phyloP scores from a whole-genome alignment of 306 rosid genomes.

The Sindora glabra region DNA sequence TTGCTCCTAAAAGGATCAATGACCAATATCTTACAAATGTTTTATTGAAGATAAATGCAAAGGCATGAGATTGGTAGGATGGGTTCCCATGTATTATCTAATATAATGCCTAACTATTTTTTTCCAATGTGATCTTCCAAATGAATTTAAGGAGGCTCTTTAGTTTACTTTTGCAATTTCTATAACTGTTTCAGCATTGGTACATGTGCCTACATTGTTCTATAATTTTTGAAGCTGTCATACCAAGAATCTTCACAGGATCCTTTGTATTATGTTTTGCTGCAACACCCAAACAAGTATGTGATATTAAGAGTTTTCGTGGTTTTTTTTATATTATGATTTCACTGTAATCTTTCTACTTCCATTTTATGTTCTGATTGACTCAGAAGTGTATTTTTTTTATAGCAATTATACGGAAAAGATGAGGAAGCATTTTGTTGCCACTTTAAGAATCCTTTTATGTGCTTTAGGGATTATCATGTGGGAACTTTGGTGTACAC shows the following conservation, averaged over 20 bases:
- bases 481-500: slow-evolving; percentile 67
- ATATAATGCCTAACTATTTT: too few relatives aligned
- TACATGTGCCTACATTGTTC: slow-evolving; percentile 52
- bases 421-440: slow-evolving; percentile 18
- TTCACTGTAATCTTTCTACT: background rate
- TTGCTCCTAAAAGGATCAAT: slow-evolving; percentile 72
- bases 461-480: slow-evolving; percentile 51
- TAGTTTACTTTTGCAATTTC: too few relatives aligned
- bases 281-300: slow-evolving; percentile 55
- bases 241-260: slow-evolving; percentile 55
- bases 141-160: too few relatives aligned
- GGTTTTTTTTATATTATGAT: background rate
- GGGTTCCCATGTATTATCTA: background rate
- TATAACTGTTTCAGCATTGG: slow-evolving; percentile 40
- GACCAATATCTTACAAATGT: slow-evolving; percentile 76
- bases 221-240: slow-evolving; percentile 65
- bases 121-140: too few relatives aligned
- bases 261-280: slow-evolving; percentile 56
- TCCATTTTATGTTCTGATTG: background rate
- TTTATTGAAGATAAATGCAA: slow-evolving; percentile 82
- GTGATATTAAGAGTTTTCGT: too few relatives aligned
- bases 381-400: background rate
- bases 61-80: slow-evolving; percentile 34
- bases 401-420: slow-evolving; percentile 41
- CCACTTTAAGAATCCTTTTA: slow-evolving; percentile 45